Percentiles rank a stretch among this genome's conserved stretches.
phyloP scores from a whole-genome alignment of 345 rosid genomes.

The Litchi chinensis region DNA sequence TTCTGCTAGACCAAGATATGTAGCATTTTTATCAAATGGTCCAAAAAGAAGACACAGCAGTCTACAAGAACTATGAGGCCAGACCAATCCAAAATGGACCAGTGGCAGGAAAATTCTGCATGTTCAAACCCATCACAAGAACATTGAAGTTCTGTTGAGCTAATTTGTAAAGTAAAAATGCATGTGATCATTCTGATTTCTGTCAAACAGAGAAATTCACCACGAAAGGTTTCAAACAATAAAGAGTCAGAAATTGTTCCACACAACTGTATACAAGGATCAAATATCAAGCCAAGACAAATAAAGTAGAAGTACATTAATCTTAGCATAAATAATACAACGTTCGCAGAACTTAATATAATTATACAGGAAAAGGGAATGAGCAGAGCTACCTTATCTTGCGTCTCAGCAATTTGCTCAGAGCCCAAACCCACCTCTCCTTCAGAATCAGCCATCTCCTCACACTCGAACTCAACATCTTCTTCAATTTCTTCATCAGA shows the following conservation, averaged over 20 bases:
- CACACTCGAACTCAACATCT: conserved; percentile 94
- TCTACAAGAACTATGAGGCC: background rate
- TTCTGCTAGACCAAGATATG: background rate
- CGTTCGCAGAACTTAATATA: conserved; percentile 7
- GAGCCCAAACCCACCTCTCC: conserved; percentile 67
- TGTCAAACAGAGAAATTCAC: too few relatives aligned
- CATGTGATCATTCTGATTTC: too few relatives aligned
- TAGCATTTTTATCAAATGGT: background rate
- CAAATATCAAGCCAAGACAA: background rate
- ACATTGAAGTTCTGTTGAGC: too few relatives aligned
- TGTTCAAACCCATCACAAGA: too few relatives aligned
- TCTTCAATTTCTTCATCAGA: conserved; percentile 92
- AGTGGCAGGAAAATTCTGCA: too few relatives aligned
- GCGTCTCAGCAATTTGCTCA: conserved; percentile 43
- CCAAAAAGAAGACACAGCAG: background rate
- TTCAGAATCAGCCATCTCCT: conserved; percentile 99
- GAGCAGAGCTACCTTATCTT: conserved; percentile 47
- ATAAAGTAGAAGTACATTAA: conserved; percentile 7
- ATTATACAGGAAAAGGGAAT: background rate
- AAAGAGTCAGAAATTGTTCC: too few relatives aligned
- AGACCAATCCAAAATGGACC: background rate
- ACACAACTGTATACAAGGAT: background rate
- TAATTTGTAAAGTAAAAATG: too few relatives aligned
- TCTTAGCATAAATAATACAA: conserved; percentile 12
- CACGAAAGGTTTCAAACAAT: too few relatives aligned